Base-by-base conservation (phyloP, 1,139 yeast genomes). In the Hemisphaericaspora lyxosophila region DNA sequence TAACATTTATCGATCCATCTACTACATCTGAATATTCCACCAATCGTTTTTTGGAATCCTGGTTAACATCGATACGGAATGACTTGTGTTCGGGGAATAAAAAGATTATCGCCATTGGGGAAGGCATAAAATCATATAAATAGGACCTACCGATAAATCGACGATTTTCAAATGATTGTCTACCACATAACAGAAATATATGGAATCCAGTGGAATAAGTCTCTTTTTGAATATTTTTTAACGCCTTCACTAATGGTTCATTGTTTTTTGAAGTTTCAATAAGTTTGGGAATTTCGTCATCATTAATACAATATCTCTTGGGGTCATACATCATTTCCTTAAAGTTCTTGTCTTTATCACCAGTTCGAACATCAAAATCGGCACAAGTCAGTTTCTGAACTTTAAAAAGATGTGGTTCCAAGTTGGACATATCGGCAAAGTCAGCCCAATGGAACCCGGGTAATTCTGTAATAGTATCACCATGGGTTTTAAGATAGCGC, bases 71-170 rank as follows among this genome's bases (percentile, higher is more conserved):
- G 11, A 58, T 38, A 34, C 48, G 42, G 3, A 57, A n/a, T 2
- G 53, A 44, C 35, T 47, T 47, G 19, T 47, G 45, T 14, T 44
- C 31, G 5, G 64, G 66, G 19, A 60, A 41, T 18, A 73, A 43
- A 14, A 73, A 48, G 5, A 65, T 60, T 16, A 73, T 34, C 0
- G 70, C 56, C 12, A 53, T 41, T 4, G 80, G 79, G n/a, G 62
- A 50, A 2, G 67, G 64, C 64, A 75, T 74, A 41, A 71, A 70
- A 29, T 70, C 72, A 39, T 68, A 49, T 7, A 75, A 50, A 45
- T 59, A 73, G 12, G 75, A 66, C 41, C 60, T 64, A 2, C 69
- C 57, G 18, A 66, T 65, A 3, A 71, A 28, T 1, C 57, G 48
- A 32, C 70, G 60, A 20, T 54, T 38, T 3, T 48, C 47, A 29